Base-by-base conservation (phyloP, 805 yeast species). In the Candida yuanshanica region DNA sequence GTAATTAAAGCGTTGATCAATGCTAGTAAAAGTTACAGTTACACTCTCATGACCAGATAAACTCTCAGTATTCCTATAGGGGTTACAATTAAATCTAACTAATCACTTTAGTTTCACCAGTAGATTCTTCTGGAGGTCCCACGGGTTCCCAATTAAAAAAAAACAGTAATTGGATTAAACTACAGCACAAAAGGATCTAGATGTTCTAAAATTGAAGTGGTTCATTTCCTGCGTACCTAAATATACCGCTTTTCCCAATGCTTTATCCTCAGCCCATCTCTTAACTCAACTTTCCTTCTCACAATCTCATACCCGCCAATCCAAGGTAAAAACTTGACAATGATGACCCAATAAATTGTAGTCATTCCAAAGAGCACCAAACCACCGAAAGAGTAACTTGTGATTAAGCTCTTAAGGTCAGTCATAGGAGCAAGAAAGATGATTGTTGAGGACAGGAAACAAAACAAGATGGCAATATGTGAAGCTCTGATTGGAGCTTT, bases 401-500 rank as follows among this genome's bases (percentile, higher is more conserved):
- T 35, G 1, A 44, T 14, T 22, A 46, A 20, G 3, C 45, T 44
- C 3, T 29, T 17, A 7, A 48, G 50, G 2, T 45, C 39, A 1
- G 45, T 39, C 23, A 46, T 38, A 5, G 50, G 50, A 2, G 50
- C 50, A 10, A 41, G 17, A 14, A 46, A 39, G 2, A 39, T 37
- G 6, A 37, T 24, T 4, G 21, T 8, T 3, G 48, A 46, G 10
- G 50, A 46, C 4, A 41, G 5, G 12, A 46, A 46, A 20, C 50
- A 46, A 13, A 44, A 46, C 2, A 41, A 20, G 10, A 46, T 37
- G 7, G 47, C 26, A 2, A 70, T 8, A 7, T 62, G 49, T 3
- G 71, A 62, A 0, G 83, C 69, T 41, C 69, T 65, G n/a, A 78
- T 74, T 2, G 75, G 69, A 0, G 83, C 74, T 20, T 46, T 57